These are phyloP conservation scores for Gillenia trifoliata DNA, from an alignment of 306 rosid species.

Conservation along the genomic window DNA sequence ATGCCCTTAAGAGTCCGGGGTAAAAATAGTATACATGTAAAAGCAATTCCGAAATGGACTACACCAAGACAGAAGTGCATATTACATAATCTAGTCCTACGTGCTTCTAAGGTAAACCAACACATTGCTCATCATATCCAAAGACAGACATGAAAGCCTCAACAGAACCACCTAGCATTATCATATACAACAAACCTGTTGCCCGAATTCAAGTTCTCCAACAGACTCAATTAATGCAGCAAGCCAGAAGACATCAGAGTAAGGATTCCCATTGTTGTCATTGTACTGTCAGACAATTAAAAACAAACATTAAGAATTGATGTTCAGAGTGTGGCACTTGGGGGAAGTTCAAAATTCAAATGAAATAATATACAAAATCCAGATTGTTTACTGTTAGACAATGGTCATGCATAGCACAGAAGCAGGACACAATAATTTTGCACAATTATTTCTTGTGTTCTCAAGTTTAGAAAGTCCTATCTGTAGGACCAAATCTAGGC, in stretches of 20 bases:
- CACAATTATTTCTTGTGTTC: background rate
- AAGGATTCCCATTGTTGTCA: constrained; percentile 88
- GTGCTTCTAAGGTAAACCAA: background rate
- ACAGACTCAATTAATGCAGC: constrained; percentile 84
- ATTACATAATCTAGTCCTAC: background rate
- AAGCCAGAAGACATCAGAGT: constrained; percentile 97
- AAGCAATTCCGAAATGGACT: background rate
- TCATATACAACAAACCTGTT: constrained; percentile 57
- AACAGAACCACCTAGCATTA: background rate
- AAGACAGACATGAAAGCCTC: constrained; percentile 1
- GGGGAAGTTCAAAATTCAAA: background rate
- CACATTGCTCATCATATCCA: background rate
- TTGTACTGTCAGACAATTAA: constrained; percentile 60
- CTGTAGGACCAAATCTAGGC: background rate
- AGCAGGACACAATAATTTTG: background rate
- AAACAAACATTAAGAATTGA: background rate
- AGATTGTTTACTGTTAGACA: background rate
- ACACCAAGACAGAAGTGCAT: background rate
- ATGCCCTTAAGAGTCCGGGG: background rate
- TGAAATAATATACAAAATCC: background rate
- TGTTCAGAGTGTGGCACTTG: background rate
- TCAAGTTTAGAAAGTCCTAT: background rate
- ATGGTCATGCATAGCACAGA: background rate
- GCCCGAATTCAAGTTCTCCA: constrained; percentile 94
- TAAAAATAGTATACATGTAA: background rate